These are phyloP conservation scores for Linanthus parryae DNA, from an alignment of 148 eudicot species.

Conservation along the genomic window DNA sequence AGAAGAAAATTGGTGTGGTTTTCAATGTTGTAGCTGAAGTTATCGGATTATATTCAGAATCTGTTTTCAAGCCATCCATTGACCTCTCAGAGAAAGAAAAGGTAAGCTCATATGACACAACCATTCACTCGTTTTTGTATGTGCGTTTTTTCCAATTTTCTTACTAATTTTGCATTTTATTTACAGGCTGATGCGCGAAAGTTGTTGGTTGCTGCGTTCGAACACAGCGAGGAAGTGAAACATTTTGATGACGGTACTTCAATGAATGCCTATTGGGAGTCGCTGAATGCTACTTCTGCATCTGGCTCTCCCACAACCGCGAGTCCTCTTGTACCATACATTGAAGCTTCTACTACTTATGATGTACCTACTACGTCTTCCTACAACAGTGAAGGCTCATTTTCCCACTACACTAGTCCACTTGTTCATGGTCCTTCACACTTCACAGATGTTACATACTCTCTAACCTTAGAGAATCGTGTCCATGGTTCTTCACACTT, in stretches of 20 bases:
- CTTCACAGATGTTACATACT: too few relatives aligned
- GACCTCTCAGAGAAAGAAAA: constrained; percentile 59
- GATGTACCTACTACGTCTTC: too few relatives aligned
- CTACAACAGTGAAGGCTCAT: too few relatives aligned
- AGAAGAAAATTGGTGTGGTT: constrained; percentile 46
- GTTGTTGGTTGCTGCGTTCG: constrained; percentile 47
- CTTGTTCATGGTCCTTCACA: too few relatives aligned
- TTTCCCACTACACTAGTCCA: too few relatives aligned
- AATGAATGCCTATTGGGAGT: constrained; percentile 20
- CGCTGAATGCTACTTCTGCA: constrained; percentile 11
- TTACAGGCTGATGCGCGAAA: constrained; percentile 51
- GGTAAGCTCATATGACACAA: constrained; percentile 28
- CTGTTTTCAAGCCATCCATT: constrained; percentile 35
- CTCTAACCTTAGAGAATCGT: too few relatives aligned
- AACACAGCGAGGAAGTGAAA: constrained; percentile 43
- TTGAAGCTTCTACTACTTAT: too few relatives aligned
- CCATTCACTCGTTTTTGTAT: not conserved
- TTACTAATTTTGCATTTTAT: constrained; percentile 4
- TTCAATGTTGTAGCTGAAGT: constrained; percentile 63
- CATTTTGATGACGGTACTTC: constrained; percentile 47
- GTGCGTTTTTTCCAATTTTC: not conserved
- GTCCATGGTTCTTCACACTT: too few relatives aligned
- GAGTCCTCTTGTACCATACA: too few relatives aligned
- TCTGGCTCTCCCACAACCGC: constrained; percentile 21
- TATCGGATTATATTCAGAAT: constrained; percentile 46